These are phyloP conservation scores for Deinandra increscens DNA, from an alignment of 129 eudicot species.

Conservation along the genomic window DNA sequence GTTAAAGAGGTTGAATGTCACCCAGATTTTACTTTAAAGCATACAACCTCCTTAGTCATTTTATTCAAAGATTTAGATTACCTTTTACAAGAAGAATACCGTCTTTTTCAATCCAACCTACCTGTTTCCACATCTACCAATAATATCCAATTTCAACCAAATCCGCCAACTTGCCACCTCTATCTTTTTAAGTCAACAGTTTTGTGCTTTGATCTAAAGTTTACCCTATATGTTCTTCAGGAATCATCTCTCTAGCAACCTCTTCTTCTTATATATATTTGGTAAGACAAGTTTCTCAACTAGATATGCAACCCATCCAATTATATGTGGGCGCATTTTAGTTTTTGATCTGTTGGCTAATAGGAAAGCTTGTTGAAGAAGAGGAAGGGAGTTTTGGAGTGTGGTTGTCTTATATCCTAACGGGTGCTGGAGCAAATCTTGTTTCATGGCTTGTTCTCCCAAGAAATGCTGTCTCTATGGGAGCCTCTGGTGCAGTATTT, in stretches of 20 bases:
- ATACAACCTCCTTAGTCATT: not conserved
- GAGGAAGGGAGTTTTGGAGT: constrained; percentile 91
- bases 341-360: constrained; percentile 17
- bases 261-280: constrained; percentile 90
- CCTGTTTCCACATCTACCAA: not conserved
- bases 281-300: constrained; percentile 49
- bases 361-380: constrained; percentile 99
- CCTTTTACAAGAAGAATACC: not conserved
- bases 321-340: not conserved
- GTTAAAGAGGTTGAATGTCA: not conserved
- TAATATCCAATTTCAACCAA: not conserved
- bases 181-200: not conserved
- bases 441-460: constrained; percentile 98
- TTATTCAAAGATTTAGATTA: not conserved
- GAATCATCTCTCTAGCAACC: constrained; percentile 98
- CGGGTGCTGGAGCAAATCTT: constrained; percentile 97
- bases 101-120: not conserved
- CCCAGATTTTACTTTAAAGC: not conserved
- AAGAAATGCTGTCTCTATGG: constrained; percentile 92
- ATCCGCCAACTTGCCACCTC: not conserved
- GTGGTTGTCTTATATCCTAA: constrained; percentile 87
- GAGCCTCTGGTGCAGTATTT: constrained; percentile 98
- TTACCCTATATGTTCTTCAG: constrained; percentile 35
- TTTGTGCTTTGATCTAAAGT: not conserved
- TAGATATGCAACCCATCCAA: not conserved